phyloP scores from a whole-genome alignment of 2,329 filamentous ascomycete species.

The Myriangium duriaei region DNA sequence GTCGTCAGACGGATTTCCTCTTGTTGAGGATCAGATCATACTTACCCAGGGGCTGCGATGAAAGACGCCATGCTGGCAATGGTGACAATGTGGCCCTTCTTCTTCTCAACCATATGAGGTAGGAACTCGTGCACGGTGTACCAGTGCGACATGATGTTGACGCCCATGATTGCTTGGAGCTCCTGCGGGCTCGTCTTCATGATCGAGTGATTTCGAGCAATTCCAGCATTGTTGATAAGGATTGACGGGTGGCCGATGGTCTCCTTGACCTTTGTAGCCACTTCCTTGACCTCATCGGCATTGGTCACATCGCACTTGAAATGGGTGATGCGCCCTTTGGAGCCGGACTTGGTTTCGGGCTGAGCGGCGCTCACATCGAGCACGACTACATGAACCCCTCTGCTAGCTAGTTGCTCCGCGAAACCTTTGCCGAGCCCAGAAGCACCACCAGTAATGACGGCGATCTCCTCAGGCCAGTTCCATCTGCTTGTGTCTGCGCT shows the following conservation, averaged over 20 bases:
- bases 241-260: constrained; percentile 34
- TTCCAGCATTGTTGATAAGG: constrained; percentile 39
- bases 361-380: constrained; percentile 26
- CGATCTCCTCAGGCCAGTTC: constrained; percentile 26
- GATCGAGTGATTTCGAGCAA: constrained; percentile 35
- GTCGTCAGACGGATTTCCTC: constrained; percentile 3
- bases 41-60: constrained; percentile 26
- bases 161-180: constrained; percentile 38
- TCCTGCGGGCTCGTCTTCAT: constrained; percentile 32
- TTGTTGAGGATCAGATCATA: background rate
- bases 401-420: constrained; percentile 22
- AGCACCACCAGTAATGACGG: constrained; percentile 24
- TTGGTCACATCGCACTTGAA: constrained; percentile 38
- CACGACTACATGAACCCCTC: constrained; percentile 27
- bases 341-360: constrained; percentile 20
- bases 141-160: constrained; percentile 41
- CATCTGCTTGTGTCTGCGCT: constrained; percentile 24
- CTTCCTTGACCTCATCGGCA: constrained; percentile 31
- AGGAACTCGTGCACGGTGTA: constrained; percentile 40
- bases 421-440: constrained; percentile 28
- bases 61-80: constrained; percentile 43
- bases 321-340: constrained; percentile 24
- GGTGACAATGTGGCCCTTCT: constrained; percentile 45
- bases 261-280: constrained; percentile 27
- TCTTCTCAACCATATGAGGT: constrained; percentile 36